Evolutionary conservation across 495 filamentous ascomycete species (phyloP), one percentile per base, ranked within the genome.

Genomic region (Glonium stellatum): DNA sequence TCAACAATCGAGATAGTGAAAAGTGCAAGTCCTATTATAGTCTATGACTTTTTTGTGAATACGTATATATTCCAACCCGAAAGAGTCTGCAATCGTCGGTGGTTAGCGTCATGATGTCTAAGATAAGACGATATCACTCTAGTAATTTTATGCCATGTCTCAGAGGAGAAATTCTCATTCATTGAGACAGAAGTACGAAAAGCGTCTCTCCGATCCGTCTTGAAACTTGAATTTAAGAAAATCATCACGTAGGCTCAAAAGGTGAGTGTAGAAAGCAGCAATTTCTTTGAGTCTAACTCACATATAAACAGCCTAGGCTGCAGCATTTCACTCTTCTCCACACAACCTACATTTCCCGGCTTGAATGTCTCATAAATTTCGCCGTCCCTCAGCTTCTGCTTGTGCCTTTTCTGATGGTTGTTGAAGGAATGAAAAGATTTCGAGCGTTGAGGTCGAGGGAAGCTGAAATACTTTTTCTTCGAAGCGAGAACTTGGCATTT

Each of bases 201-300:
- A 55, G 19, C n/a, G 55, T 56, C 56, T 63, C 61, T 59, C 48
- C 55, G 55, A 63, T 63, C 61, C 55, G 55, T 59, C 55, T 63
- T 63, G 61, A 63, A 63, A 59, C 61, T 55, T 54, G 36, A 54
- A 18, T 42, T 39, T 4, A 35, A 58, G 12, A 21, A 27, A 48
- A 63, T 59, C 61, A 63, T 63, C 55, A 63, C 59, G 47, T 39
- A 11, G 49, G 22, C 41, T 31, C 6, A 31, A 31, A 31, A 31
- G 27, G 27, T 31, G 27, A 3, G 27, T 2, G 27, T 31, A 31
- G 27, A 31, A 31, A 31, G 27, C 27, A 31, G 27, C 27, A 31
- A 31, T 31, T 31, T 31, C 27, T 31, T 31, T 6, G 27, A 6
- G 27, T 31, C 6, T 31, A 2, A 31, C 27, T 31, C 27, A 31